Evolutionary conservation across 495 filamentous ascomycete species (phyloP).

Genomic region (Neurospora africana): DNA sequence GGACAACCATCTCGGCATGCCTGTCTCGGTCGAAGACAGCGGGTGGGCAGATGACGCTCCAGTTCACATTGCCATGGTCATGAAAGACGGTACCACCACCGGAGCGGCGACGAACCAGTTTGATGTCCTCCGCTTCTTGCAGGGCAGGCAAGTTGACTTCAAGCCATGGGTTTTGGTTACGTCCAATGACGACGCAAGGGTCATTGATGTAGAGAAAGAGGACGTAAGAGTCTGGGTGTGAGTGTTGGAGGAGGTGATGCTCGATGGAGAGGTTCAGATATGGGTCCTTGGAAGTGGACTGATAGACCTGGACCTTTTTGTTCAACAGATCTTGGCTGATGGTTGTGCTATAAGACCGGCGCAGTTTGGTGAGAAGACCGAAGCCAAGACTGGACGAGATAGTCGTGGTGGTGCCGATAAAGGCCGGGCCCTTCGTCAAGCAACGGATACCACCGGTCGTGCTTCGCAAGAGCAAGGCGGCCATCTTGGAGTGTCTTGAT

Average conservation of each 20-base stretch:
- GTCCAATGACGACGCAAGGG: slow-evolving; percentile 79
- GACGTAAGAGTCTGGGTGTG: slow-evolving; percentile 57
- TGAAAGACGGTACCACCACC: slow-evolving; percentile 93
- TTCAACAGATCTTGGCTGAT: neutral
- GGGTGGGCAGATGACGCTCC: slow-evolving; percentile 75
- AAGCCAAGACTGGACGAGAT: neutral
- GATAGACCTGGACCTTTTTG: slow-evolving; percentile 50
- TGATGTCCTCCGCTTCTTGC: slow-evolving; percentile 9
- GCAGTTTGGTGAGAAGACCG: neutral
- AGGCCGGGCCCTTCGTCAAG: neutral
- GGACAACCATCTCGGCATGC: slow-evolving; percentile 84
- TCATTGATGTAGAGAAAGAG: slow-evolving; percentile 82
- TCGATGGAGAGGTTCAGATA: slow-evolving; percentile 93
- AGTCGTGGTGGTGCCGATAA: neutral
- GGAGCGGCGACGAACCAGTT: slow-evolving; percentile 67
- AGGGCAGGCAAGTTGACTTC: slow-evolving; percentile 67
- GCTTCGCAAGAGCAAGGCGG: neutral
- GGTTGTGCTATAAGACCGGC: neutral
- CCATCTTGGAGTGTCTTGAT: neutral
- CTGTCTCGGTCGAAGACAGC: slow-evolving; percentile 66
- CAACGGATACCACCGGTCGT: neutral
- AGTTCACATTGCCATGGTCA: slow-evolving; percentile 87
- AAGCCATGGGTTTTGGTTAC: slow-evolving; percentile 96
- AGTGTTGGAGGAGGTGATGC: slow-evolving; percentile 70
- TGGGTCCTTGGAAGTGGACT: slow-evolving; percentile 64